Evolutionary conservation across 2,329 filamentous ascomycete genomes (phyloP).

Genomic region (Neonectria faginata): DNA sequence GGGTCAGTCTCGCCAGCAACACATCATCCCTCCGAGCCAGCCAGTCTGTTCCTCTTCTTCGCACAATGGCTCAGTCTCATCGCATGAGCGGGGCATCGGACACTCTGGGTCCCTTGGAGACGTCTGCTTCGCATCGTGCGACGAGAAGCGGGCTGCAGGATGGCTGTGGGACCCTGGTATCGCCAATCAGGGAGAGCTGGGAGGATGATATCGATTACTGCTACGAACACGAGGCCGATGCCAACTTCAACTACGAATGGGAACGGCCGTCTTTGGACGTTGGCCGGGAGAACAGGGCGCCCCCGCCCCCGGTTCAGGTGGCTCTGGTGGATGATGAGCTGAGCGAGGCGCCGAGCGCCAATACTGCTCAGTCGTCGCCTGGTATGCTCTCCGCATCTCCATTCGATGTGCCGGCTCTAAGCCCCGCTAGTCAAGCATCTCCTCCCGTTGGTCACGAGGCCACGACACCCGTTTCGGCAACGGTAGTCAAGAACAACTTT

Average conservation of each 20-base stretch:
- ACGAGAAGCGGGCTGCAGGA: slow-evolving; percentile 28
- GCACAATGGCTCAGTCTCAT: slow-evolving; percentile 56
- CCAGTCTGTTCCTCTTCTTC: slow-evolving; percentile 66
- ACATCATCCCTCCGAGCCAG: slow-evolving; percentile 65
- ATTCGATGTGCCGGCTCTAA: slow-evolving; percentile 61
- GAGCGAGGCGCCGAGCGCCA: slow-evolving; percentile 34
- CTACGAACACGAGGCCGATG: slow-evolving; percentile 76
- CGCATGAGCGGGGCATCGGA: slow-evolving; percentile 64
- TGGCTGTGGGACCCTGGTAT: slow-evolving; percentile 42
- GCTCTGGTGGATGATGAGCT: slow-evolving; percentile 43
- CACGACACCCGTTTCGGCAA: slow-evolving; percentile 55
- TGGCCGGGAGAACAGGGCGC: slow-evolving; percentile 35
- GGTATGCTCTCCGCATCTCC: slow-evolving; percentile 45
- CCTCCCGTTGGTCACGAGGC: slow-evolving; percentile 56
- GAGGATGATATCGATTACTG: slow-evolving; percentile 78
- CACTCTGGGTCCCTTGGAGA: slow-evolving; percentile 61
- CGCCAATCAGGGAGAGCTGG: slow-evolving; percentile 64
- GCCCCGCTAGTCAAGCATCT: slow-evolving; percentile 62
- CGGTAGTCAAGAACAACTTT: slow-evolving; percentile 61
- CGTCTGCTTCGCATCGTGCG: slow-evolving; percentile 52
- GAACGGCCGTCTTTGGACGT: slow-evolving; percentile 67
- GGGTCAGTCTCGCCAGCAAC: slow-evolving; percentile 60
- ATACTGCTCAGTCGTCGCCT: slow-evolving; percentile 41
- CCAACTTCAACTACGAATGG: slow-evolving; percentile 75
- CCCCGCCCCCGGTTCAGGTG: slow-evolving; percentile 36